A percentile compares a stretch with the other conserved stretches of the same genome.
phyloP scores from a whole-genome alignment of 371 early-diverging fungal genomes.

The Choanephora cucurbitarum region DNA sequence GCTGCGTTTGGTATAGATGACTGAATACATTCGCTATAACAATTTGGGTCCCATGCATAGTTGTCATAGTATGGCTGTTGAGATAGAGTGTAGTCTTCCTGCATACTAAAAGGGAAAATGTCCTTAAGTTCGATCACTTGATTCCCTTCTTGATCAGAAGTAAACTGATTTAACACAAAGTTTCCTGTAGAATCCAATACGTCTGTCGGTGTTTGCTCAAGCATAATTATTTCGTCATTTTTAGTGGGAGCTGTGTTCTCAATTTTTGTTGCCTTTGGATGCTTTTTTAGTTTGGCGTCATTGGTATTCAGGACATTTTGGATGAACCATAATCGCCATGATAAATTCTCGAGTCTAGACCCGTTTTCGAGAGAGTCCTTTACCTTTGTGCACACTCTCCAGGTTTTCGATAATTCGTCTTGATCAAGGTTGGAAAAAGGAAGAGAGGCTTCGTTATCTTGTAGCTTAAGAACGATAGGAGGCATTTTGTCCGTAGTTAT shows the following conservation, averaged over 20 bases:
- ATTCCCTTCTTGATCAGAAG: slow-evolving; percentile 50
- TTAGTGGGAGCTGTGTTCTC: slow-evolving; percentile 2
- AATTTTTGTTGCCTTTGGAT: slow-evolving; percentile 14
- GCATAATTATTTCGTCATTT: slow-evolving; percentile 1
- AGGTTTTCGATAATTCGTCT: slow-evolving; percentile 76
- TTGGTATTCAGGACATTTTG: slow-evolving; percentile 57
- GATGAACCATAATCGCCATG: slow-evolving; percentile 88
- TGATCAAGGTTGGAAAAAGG: slow-evolving; percentile 70
- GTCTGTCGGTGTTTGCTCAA: slow-evolving; percentile 9
- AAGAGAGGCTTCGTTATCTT: slow-evolving; percentile 58
- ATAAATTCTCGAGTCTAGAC: slow-evolving; percentile 82
- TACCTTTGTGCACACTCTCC: slow-evolving; percentile 88
- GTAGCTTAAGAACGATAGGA: slow-evolving; percentile 70
- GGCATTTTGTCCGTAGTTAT: slow-evolving; percentile 52
- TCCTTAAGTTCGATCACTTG: slow-evolving; percentile 43
- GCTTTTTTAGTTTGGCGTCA: slow-evolving; percentile 18
- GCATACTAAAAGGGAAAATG: slow-evolving; percentile 19
- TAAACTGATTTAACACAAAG: slow-evolving; percentile 42
- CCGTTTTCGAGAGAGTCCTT: slow-evolving; percentile 89
- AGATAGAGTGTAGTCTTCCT: slow-evolving; percentile 5
- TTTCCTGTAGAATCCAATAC: slow-evolving; percentile 23
- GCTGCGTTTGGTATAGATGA: neutral
- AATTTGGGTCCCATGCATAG: neutral
- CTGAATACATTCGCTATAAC: neutral
- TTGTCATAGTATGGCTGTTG: neutral